Conservation (phyloP, 2,329 filamentous ascomycete genomes). For the Harringtonia aguacate region DNA sequence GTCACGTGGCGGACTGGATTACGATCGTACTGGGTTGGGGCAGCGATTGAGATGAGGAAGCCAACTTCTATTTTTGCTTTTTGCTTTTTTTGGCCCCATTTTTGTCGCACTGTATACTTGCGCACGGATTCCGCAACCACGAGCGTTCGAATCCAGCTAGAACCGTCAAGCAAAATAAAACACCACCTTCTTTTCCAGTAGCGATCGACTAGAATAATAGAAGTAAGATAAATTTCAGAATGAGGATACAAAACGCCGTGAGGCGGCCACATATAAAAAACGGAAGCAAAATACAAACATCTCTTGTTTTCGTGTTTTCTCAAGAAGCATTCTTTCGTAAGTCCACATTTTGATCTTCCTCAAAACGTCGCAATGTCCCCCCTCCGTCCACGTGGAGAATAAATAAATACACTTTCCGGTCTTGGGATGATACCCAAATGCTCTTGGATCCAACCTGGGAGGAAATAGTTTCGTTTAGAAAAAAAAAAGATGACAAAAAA, state of each 20-base stretch:
- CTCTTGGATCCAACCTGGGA: no score
- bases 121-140: no score
- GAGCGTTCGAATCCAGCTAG: background rate
- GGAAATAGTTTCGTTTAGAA: no score
- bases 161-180: no score
- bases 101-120: slow-evolving; percentile 1
- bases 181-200: background rate
- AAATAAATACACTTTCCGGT: no score
- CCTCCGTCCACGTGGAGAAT: background rate
- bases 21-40: slow-evolving; percentile 53
- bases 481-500: no score
- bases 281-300: background rate
- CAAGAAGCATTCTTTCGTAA: background rate
- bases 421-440: no score
- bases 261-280: slow-evolving; percentile 24
- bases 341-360: background rate
- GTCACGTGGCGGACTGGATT: slow-evolving; percentile 60
- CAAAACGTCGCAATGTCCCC: background rate
- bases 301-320: slow-evolving; percentile 9
- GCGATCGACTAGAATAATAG: background rate
- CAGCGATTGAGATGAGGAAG: slow-evolving; percentile 43
- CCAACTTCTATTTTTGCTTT: slow-evolving; percentile 25
- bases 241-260: slow-evolving; percentile 25
- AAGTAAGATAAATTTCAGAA: background rate
- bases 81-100: slow-evolving; percentile 1